Base-by-base conservation (phyloP, 2,329 filamentous ascomycete species). In the Coniosporium tulheliwenetii region DNA sequence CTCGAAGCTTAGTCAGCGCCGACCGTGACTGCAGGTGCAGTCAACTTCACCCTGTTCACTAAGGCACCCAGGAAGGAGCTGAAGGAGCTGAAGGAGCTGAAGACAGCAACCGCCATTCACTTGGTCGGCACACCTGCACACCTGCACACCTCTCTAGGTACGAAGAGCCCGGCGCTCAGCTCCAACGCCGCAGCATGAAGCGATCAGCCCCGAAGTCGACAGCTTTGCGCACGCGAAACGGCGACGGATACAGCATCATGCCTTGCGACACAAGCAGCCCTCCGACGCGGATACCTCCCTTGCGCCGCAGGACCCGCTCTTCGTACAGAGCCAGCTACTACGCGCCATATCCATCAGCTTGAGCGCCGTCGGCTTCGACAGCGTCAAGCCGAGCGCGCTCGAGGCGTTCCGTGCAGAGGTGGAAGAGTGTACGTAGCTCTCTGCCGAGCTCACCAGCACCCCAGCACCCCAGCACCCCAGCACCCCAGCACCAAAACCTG, bases 361-460 rank as follows among this genome's bases (percentile, higher is more conserved):
- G 47, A 62, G 58, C 40, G 59, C 65, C 42, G 62, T 62, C 15
- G 75, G 74, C 3, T 78, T 75, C 50, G 69, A 73, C 30, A 53
- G 65, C 42, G 70, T 70, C 16, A 65, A 66, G 40, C 66, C 73
- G 8, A 62, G 66, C 16, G 76, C 73, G 34, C 50, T 79, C 46
- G 70, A 77, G 48, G 63, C 65, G 48, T 69, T 79, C 45, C 61
- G 69, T 40, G 63, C 61, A 42, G 59, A 69, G 35, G 64, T 69
- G 15, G 73, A 79, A 57, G 71, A 75, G 54, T 78, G 72, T 76
- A 71, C 50, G 70, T 47, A 30, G 29, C 14, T 16, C 10, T 37
- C 12, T 37, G 12, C 19, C 12, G 19, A 39, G 15, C 13, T 37
- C 13, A 14, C 4, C 12, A 12, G 36, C 12, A 14, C 12, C 16